Evolutionary conservation across 257 asterid species (phyloP).

Genomic region (Ballota nigra): DNA sequence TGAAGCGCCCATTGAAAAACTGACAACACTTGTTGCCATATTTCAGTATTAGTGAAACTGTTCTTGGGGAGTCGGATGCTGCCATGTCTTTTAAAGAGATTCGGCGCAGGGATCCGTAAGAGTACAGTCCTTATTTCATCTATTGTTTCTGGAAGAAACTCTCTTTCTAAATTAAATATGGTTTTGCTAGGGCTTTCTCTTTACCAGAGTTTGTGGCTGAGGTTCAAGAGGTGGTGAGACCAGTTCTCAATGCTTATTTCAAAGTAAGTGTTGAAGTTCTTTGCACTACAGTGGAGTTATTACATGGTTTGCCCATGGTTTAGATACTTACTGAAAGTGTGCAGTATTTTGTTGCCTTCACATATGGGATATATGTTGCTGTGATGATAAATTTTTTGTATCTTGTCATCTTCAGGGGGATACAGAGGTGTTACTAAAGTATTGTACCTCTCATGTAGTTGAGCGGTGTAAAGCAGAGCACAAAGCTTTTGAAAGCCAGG

Average conservation of each 20-base stretch:
- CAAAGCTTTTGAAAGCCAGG: slow-evolving; percentile 70
- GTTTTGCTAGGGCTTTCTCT: slow-evolving; percentile 63
- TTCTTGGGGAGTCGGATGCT: slow-evolving; percentile 90
- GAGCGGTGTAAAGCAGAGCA: slow-evolving; percentile 95
- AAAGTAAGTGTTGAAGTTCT: slow-evolving; percentile 52
- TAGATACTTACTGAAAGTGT: not conserved
- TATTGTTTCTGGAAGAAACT: not conserved
- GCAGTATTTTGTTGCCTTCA: not conserved
- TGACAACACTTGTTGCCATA: slow-evolving; percentile 23
- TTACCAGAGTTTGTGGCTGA: slow-evolving; percentile 95
- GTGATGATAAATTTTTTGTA: slow-evolving; percentile 9
- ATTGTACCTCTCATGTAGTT: slow-evolving; percentile 73
- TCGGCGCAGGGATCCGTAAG: slow-evolving; percentile 92
- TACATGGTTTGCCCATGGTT: not conserved
- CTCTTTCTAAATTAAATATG: slow-evolving; percentile 14
- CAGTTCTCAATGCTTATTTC: slow-evolving; percentile 83
- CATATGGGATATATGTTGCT: not conserved
- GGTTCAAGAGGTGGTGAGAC: slow-evolving; percentile 88
- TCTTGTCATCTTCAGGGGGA: slow-evolving; percentile 54
- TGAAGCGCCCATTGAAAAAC: slow-evolving; percentile 2
- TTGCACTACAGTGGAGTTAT: not conserved
- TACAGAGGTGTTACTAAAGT: slow-evolving; percentile 56
- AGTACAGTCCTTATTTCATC: slow-evolving; percentile 12
- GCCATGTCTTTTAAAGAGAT: slow-evolving; percentile 97
- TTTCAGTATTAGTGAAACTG: slow-evolving; percentile 83